Evolutionary conservation across 23 red algal genomes (phyloP).

Genomic region (Gracilaria gracilis): DNA sequence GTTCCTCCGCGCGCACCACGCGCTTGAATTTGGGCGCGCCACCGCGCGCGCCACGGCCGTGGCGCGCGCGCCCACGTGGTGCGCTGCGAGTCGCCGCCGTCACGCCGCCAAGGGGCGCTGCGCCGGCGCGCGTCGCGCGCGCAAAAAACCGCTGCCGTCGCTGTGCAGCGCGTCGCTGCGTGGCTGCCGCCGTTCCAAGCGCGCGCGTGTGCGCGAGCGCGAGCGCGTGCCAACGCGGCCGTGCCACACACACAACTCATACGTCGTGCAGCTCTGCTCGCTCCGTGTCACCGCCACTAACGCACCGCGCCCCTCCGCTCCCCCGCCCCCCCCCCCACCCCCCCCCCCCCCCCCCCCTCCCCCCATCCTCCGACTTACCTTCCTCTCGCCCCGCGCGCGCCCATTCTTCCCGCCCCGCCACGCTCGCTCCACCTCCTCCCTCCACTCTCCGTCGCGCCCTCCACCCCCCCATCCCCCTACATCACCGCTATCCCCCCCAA

Average conservation of each 20-base stretch:
- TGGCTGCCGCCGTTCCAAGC: constrained; percentile 21
- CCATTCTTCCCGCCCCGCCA: neutral
- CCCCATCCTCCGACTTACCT: neutral
- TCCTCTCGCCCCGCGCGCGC: neutral
- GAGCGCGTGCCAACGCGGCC: constrained; percentile 9
- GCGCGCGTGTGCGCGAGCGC: no score
- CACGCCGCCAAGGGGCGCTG: neutral
- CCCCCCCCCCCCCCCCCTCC: neutral
- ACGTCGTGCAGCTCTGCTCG: constrained; percentile 15
- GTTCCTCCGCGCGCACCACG: no score
- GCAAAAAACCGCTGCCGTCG: neutral
- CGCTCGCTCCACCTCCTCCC: neutral
- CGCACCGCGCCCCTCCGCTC: neutral
- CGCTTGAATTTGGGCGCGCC: no score
- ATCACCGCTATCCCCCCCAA: neutral
- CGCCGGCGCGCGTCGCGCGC: no score
- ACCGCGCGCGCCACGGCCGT: no score
- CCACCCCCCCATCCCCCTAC: neutral
- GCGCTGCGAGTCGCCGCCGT: neutral
- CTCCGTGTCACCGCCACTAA: neutral
- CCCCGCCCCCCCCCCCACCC: neutral
- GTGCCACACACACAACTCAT: neutral
- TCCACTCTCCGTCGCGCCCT: neutral
- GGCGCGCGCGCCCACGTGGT: constrained; percentile 28
- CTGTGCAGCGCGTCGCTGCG: constrained; percentile 12